Evolutionary conservation across 495 filamentous ascomycete species (phyloP), one percentile per base, ranked within the genome.

Genomic region (Xylaria sp.): DNA sequence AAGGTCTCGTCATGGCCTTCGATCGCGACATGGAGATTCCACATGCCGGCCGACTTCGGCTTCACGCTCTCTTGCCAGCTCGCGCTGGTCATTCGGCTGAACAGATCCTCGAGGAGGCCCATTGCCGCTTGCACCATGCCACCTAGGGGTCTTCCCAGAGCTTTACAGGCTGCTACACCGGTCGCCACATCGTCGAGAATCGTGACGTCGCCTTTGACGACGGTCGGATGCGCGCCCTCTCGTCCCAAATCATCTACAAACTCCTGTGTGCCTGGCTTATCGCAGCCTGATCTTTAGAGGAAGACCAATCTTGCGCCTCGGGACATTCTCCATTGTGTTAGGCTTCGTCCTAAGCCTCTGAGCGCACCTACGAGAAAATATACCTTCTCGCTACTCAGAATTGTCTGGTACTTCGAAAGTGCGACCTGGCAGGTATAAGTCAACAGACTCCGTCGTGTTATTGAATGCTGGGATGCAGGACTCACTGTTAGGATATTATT

Each of bases 321-420:
- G 2, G 76, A 59, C 33, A 81, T 78, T 75, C 90, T 77, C 84
- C 82, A 87, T 0, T 63, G 76, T 15, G 82, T 79, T 17, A 90
- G 69, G 41, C 83, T 81, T 14, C 82, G 80, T 17, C 88, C 88
- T 8, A 90, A 76, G 0, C 87, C 88, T 2, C 88, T 85, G 0
- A 89, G 79, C 57, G 85, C 83, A 0, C 88, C 86, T 26, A 84
- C 74, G 5, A 89, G 71, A 21, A 89, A 70, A 67, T 88, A 88
- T 11, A 80, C 78, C n/a, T 78, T 80, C 41, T 83, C 71, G 1
- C 74, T 24, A 17, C 74, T 61, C 21, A 82, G 43, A 14, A 69
- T 50, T 1, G 58, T 46, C 4, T 12, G 41, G 31, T 73, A 75
- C 6, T 35, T 48, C 5, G 43, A 19, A 9, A 24, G 43, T 26